Conservation (phyloP, 208 protist genomes). For the Kentomonas sorsogonicus region DNA sequence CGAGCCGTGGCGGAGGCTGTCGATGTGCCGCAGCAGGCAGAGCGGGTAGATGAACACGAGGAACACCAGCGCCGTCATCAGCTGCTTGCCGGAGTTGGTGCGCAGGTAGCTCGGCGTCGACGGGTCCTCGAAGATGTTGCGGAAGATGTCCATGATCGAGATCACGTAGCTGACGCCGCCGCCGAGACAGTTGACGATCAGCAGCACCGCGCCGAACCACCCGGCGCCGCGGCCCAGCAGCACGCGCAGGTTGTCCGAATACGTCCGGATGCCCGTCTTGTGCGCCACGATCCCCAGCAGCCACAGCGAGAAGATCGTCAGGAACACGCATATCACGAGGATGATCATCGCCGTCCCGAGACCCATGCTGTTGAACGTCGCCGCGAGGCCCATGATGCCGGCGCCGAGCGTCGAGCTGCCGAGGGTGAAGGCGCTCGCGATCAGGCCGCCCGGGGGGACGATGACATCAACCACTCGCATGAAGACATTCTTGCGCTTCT, state of each 20-base stretch:
- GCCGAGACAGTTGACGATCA: conserved; percentile 45
- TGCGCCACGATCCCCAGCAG: conserved; percentile 32
- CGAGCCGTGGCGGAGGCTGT: conserved; percentile 61
- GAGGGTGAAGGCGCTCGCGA: conserved; percentile 54
- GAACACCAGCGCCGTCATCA: conserved; percentile 44
- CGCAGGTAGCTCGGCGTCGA: conserved; percentile 15
- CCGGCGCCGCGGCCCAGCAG: conserved; percentile 26
- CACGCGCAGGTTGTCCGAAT: conserved; percentile 24
- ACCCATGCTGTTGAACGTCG: conserved; percentile 58
- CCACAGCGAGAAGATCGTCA: conserved; percentile 65
- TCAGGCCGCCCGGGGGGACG: conserved; percentile 38
- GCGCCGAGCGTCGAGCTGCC: conserved; percentile 52
- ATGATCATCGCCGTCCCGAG: conserved; percentile 31
- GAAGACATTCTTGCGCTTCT: neutral
- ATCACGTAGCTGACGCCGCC: conserved; percentile 66
- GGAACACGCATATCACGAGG: conserved; percentile 27
- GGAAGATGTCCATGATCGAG: conserved; percentile 46
- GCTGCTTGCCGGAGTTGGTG: conserved; percentile 18
- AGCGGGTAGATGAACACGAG: conserved; percentile 53
- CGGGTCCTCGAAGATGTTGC: conserved; percentile 30
- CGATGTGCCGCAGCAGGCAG: conserved; percentile 49
- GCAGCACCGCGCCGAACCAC: conserved; percentile 17
- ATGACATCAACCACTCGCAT: neutral
- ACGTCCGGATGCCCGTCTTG: conserved; percentile 30
- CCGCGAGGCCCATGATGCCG: conserved; percentile 51